Conservation (phyloP, 2,329 filamentous ascomycete species). For the Whalleya microplaca region DNA sequence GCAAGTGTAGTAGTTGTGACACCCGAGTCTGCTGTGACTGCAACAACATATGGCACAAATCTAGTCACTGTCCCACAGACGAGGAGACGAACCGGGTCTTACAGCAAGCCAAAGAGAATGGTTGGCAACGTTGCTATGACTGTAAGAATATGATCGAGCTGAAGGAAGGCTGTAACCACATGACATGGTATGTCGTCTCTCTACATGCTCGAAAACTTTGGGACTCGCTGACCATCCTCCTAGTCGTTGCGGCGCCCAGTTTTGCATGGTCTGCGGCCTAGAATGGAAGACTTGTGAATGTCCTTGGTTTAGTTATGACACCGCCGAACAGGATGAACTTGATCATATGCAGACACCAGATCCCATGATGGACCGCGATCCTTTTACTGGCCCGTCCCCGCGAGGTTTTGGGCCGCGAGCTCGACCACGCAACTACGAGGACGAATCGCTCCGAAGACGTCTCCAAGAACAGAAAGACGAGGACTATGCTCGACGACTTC, state of each 20-base stretch:
- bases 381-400: constrained; percentile 32
- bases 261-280: constrained; percentile 82
- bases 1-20: constrained; percentile 71
- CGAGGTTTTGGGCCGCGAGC: constrained; percentile 31
- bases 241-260: constrained; percentile 77
- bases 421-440: constrained; percentile 47
- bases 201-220: constrained; percentile 1
- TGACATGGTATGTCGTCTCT: constrained; percentile 70
- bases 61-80: constrained; percentile 71
- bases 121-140: constrained; percentile 76
- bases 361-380: constrained; percentile 41
- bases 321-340: constrained; percentile 56
- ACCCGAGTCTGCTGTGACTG: constrained; percentile 76
- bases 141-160: constrained; percentile 78
- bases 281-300: constrained; percentile 87
- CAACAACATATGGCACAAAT: constrained; percentile 73
- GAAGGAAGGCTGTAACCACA: constrained; percentile 84
- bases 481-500: constrained; percentile 43
- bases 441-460: constrained; percentile 50
- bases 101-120: constrained; percentile 65
- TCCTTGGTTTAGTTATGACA: constrained; percentile 73
- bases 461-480: constrained; percentile 53
- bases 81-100: constrained; percentile 67
- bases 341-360: constrained; percentile 56
- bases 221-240: constrained; percentile 28